These are phyloP conservation scores for Breviolum minutum DNA, from an alignment of 73 alveolate genomes.

Conservation along the genomic window DNA sequence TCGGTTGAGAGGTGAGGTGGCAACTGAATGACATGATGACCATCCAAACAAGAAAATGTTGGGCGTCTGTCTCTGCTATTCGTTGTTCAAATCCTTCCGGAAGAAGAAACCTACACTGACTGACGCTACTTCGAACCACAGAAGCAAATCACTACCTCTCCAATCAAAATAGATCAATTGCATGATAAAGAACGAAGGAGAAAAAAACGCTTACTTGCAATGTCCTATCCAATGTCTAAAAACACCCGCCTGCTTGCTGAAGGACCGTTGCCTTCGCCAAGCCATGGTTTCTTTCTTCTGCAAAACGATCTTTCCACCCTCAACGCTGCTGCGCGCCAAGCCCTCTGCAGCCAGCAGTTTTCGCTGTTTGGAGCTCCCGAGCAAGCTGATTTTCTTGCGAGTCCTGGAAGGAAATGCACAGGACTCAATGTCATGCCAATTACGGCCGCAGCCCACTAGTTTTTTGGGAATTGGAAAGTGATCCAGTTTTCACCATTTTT, in stretches of 20 bases:
- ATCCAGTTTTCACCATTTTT: no score
- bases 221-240: no score
- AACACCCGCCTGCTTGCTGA: slow-evolving; percentile 33
- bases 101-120: background rate
- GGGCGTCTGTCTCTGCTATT: background rate
- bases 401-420: background rate
- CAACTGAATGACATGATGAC: no score
- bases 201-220: no score
- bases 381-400: slow-evolving; percentile 42
- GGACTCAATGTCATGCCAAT: background rate
- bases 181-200: no score
- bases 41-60: background rate
- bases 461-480: no score
- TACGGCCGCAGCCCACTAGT: no score
- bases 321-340: slow-evolving; percentile 52
- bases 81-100: no score
- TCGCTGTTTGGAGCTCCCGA: background rate
- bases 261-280: slow-evolving; percentile 47
- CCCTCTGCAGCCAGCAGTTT: slow-evolving; percentile 81
- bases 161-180: no score
- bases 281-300: slow-evolving; percentile 31
- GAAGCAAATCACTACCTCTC: no score
- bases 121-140: background rate
- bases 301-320: slow-evolving; percentile 70
- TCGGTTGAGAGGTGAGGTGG: no score